Conservation (phyloP, 306 rosid species). For the Prunus fruticosa region DNA sequence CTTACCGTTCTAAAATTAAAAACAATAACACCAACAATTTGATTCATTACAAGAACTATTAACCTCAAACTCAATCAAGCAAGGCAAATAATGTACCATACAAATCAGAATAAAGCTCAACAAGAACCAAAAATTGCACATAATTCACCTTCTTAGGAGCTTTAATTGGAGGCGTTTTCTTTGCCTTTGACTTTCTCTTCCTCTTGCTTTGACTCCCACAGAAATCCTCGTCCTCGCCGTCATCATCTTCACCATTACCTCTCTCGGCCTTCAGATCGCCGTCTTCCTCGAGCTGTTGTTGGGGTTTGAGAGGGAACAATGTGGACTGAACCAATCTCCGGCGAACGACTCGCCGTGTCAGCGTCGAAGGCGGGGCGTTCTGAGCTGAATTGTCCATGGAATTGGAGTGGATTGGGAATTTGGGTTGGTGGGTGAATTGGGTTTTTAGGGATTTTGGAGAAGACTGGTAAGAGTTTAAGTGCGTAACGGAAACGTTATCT, state of each 20-base stretch:
- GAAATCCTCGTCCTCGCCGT: slow-evolving; percentile 43
- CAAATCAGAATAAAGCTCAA: background rate
- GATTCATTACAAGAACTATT: background rate
- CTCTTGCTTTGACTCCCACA: slow-evolving; percentile 35
- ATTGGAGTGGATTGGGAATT: background rate
- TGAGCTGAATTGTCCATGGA: slow-evolving; percentile 28
- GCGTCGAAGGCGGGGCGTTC: slow-evolving; percentile 8
- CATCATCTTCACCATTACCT: slow-evolving; percentile 13
- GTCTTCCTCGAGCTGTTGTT: slow-evolving; percentile 36
- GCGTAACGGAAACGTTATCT: slow-evolving; percentile 8
- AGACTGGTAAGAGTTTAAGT: background rate
- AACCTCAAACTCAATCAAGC: background rate
- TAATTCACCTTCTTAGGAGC: slow-evolving; percentile 49
- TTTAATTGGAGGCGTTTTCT: slow-evolving; percentile 36
- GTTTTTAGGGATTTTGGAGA: slow-evolving; percentile 10
- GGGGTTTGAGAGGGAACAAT: slow-evolving; percentile 56
- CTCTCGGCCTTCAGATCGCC: slow-evolving; percentile 27
- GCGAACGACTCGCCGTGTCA: slow-evolving; percentile 24
- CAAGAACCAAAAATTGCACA: background rate
- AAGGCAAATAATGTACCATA: background rate
- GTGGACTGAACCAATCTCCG: slow-evolving; percentile 71
- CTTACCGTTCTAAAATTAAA: background rate
- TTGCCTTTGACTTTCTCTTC: slow-evolving; percentile 46
- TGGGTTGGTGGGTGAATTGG: slow-evolving; percentile 7
- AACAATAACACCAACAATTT: background rate